Conservation (phyloP, 176 grass and related monocot genomes). For the Aechmea fasciata region DNA sequence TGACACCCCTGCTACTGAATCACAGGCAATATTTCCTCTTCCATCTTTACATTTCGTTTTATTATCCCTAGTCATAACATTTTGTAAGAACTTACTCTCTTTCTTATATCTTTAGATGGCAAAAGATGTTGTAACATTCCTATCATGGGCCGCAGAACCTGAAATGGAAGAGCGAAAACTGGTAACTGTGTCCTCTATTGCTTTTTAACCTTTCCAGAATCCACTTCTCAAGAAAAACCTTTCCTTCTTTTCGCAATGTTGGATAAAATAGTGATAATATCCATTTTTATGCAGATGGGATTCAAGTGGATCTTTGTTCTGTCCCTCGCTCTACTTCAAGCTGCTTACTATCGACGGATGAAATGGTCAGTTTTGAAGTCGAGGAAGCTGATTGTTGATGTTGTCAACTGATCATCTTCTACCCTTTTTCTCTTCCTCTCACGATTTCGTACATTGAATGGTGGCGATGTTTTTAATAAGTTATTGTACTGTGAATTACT, state of each 20-base stretch:
- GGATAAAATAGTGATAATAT: background rate
- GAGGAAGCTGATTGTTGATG: slow-evolving; percentile 79
- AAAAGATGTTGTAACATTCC: slow-evolving; percentile 87
- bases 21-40: slow-evolving; percentile 42
- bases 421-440: slow-evolving; percentile 7
- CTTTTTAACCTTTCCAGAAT: too few species aligned
- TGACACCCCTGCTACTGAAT: slow-evolving; percentile 81
- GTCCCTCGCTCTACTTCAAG: slow-evolving; percentile 95
- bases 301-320: slow-evolving; percentile 99
- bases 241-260: slow-evolving; percentile 8
- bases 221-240: background rate
- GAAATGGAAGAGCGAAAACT: slow-evolving; percentile 99
- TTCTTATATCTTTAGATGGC: slow-evolving; percentile 63
- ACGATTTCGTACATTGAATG: background rate
- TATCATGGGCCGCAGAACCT: slow-evolving; percentile 96
- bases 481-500: background rate
- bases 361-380: slow-evolving; percentile 94
- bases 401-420: slow-evolving; percentile 61
- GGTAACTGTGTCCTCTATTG: slow-evolving; percentile 30
- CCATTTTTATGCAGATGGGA: slow-evolving; percentile 39
- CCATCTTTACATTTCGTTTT: background rate
- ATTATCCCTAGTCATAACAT: background rate
- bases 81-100: slow-evolving; percentile 1
- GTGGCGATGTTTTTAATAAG: background rate
- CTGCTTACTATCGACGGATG: slow-evolving; percentile 94